These are phyloP conservation scores for Sclerotinia sclerotiorum DNA, from an alignment of 2,329 filamentous ascomycete genomes.

Conservation along the genomic window DNA sequence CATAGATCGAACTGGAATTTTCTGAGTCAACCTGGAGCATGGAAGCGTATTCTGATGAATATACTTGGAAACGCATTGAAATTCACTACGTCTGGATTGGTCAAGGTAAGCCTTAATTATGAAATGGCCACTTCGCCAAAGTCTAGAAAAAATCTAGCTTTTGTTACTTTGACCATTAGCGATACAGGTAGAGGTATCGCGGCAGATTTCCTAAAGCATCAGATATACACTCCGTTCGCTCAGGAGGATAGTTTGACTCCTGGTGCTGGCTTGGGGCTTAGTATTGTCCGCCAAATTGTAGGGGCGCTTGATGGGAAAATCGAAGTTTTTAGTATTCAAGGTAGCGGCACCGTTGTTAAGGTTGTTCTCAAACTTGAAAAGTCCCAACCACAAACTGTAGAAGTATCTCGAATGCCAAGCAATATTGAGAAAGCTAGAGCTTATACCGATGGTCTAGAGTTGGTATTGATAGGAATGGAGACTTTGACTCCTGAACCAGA, in stretches of 20 bases:
- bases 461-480: conserved; percentile 30
- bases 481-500: not conserved
- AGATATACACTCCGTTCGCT: conserved; percentile 55
- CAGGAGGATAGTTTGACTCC: conserved; percentile 56
- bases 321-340: conserved; percentile 53
- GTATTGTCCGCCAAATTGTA: conserved; percentile 64
- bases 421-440: conserved; percentile 11
- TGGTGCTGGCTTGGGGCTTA: conserved; percentile 62
- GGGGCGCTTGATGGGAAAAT: conserved; percentile 59
- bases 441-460: conserved; percentile 15
- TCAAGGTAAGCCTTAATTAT: conserved; percentile 46
- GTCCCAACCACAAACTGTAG: conserved; percentile 2
- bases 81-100: conserved; percentile 54
- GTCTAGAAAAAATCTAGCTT: conserved; percentile 24
- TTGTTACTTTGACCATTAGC: conserved; percentile 48
- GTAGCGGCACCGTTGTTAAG: conserved; percentile 55
- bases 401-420: conserved; percentile 43
- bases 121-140: conserved; percentile 32
- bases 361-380: conserved; percentile 22
- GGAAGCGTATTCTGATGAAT: conserved; percentile 55
- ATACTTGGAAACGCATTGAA: conserved; percentile 62
- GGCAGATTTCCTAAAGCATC: conserved; percentile 58
- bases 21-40: conserved; percentile 34
- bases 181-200: conserved; percentile 67
- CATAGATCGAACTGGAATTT: conserved; percentile 42